Base-by-base conservation (phyloP, 2,329 filamentous ascomycete genomes). In the Botrytis aclada region DNA sequence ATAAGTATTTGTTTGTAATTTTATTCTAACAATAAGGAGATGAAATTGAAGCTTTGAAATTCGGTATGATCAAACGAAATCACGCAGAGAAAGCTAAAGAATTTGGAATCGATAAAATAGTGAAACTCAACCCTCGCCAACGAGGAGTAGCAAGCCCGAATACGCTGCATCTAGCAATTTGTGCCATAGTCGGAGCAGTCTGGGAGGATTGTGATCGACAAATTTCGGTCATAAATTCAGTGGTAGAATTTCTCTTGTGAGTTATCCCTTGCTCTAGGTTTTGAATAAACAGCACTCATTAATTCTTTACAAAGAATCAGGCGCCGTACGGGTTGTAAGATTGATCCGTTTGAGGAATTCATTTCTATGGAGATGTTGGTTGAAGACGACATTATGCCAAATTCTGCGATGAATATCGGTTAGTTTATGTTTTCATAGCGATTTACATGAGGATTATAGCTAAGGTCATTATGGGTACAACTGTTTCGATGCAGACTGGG, bases 201-300 rank as follows among this genome's bases (percentile, higher is more conserved):
- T 73, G 66, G 58, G 32, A 37, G 58, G 66, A 73, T 37, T 70
- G 43, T 45, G 43, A n/a, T 64, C 1, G 66, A 47, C 32, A 73
- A 47, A 70, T 70, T 60, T 22, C 45, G 37, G 4, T 63, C 3
- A 63, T 45, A 54, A 34, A 32, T 10, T 25, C 29, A 29, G 45
- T 60, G 54, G 45, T 73, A n/a, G 22, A 70, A 29, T 58, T 39
- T 73, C 72, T 73, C 10, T 25, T 73, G 43, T 73, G 47, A 41
- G 66, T 73, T 22, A 18, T 61, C 1, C 18, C 29, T 61, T 61
- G 2, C 58, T 61, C 29, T 43, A 43, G 9, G 58, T 29, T 14
- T 18, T 60, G 4, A 60, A 32, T 32, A n/a, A 25, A 34, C 7
- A 60, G 56, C 7, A 60, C 29, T 60, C 7, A 60, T 60, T 60